These are phyloP conservation scores for Blumeria graminis DNA, from an alignment of 2,329 filamentous ascomycete species.

Conservation along the genomic window DNA sequence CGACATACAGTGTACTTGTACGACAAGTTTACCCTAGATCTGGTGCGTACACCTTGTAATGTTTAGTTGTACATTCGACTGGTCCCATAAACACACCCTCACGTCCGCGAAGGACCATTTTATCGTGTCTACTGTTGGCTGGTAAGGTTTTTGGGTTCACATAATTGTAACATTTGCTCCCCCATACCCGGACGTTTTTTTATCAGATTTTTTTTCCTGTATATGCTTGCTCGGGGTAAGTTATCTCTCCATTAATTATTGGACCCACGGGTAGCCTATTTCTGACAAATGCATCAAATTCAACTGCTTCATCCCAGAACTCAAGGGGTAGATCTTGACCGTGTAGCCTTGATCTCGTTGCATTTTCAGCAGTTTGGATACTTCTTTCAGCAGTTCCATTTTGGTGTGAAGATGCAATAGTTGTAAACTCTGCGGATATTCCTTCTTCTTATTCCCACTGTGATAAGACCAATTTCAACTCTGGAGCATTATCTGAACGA, in stretches of 20 bases:
- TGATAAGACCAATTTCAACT: not conserved
- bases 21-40: too few species aligned
- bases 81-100: too few species aligned
- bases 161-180: not conserved
- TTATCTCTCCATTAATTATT: not conserved
- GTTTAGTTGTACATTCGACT: too few species aligned
- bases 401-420: not conserved
- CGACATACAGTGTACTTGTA: too few species aligned
- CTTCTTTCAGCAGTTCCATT: constrained; percentile 1
- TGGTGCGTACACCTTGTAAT: too few species aligned
- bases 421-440: not conserved
- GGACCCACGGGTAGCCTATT: not conserved
- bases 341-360: not conserved
- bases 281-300: not conserved
- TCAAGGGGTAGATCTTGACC: not conserved
- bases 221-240: not conserved
- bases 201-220: not conserved
- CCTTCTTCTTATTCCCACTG: not conserved
- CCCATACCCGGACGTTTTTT: not conserved
- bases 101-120: not conserved
- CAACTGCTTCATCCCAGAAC: not conserved
- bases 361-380: too few species aligned
- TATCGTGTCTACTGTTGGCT: not conserved
- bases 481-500: not conserved
- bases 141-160: not conserved